Evolutionary conservation across 257 asterid species (phyloP), one percentile per base, ranked within the genome.

Genomic region (Lycium ferocissimum): DNA sequence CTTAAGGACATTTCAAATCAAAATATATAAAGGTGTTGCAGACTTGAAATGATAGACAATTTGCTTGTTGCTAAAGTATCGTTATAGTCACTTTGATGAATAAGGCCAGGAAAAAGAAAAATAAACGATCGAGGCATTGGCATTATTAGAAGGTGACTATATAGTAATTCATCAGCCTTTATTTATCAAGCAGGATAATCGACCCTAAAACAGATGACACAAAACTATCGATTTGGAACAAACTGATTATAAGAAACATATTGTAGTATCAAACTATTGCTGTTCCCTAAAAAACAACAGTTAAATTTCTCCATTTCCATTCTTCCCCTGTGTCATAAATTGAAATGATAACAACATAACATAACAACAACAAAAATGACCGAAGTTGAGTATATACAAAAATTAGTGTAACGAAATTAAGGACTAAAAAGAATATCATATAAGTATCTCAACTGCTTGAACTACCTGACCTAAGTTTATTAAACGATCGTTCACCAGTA

Each of bases 401-500:
- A 15, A 76, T 7, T 51, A 76, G 26, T 26, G 13, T 26, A 76
- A 49, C 13, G 1, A 76, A 75, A 51, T 49, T 13, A 49, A 22
- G 4, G 20, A 49, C 12, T 49, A 47, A 22, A 75, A 47, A 75
- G n/a, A 51, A 51, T 76, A 13, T 22, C 22, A 76, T 26, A 53
- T 8, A 2, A 53, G 82, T 53, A 51, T 13, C 4, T 51, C 22
- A 26, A 33, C 43, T 83, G 62, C 83, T 86, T 15, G 84, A 37
- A 81, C 15, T 71, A 8, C 69, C 84, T 5, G 69, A 76, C 40
- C 51, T 84, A 79, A 88, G 81, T 80, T 76, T 81, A 53, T 81
- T n/a, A 78, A 81, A 86, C 14, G 88, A 87, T 37, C 87, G 61
- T 79, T 90, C 89, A 33, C 87, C 89, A 2, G 53, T 83, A 45